Conservation (phyloP, 345 rosid genomes). For the Brassica carinata region DNA sequence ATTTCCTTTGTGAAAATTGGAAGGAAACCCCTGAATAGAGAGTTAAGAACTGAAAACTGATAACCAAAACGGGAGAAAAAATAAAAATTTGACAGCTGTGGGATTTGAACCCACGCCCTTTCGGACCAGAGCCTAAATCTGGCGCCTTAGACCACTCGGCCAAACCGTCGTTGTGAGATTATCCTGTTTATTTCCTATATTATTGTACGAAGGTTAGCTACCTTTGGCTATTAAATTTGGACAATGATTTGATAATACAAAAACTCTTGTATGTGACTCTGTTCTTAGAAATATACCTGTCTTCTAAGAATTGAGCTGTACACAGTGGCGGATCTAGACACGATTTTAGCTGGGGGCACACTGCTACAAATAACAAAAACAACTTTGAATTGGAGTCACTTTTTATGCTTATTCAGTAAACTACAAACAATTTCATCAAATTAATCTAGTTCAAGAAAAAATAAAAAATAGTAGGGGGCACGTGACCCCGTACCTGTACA, state of each 20-base stretch:
- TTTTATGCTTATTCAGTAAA: too few relatives aligned
- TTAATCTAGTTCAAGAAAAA: too few relatives aligned
- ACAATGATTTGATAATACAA: neutral
- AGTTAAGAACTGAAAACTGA: too few relatives aligned
- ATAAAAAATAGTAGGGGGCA: too few relatives aligned
- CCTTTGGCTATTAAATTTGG: neutral
- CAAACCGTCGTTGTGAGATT: slow-evolving; percentile 58
- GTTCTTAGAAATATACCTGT: neutral
- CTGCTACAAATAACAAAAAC: too few relatives aligned
- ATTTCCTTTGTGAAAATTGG: neutral
- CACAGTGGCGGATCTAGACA: too few relatives aligned
- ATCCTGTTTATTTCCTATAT: too few relatives aligned
- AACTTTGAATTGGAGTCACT: too few relatives aligned
- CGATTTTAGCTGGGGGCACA: too few relatives aligned
- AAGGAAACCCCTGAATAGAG: too few relatives aligned
- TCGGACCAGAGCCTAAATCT: slow-evolving; percentile 99
- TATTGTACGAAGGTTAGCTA: neutral
- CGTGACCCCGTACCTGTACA: too few relatives aligned
- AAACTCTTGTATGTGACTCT: neutral
- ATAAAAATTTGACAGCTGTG: slow-evolving; percentile 74
- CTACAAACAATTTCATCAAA: too few relatives aligned
- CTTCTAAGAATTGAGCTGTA: neutral
- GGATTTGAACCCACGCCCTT: slow-evolving; percentile 99
- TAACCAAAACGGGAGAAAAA: neutral
- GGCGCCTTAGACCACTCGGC: slow-evolving; percentile 99